Base-by-base conservation (phyloP, 2,329 filamentous ascomycete genomes). In the Xylariaceae sp. region DNA sequence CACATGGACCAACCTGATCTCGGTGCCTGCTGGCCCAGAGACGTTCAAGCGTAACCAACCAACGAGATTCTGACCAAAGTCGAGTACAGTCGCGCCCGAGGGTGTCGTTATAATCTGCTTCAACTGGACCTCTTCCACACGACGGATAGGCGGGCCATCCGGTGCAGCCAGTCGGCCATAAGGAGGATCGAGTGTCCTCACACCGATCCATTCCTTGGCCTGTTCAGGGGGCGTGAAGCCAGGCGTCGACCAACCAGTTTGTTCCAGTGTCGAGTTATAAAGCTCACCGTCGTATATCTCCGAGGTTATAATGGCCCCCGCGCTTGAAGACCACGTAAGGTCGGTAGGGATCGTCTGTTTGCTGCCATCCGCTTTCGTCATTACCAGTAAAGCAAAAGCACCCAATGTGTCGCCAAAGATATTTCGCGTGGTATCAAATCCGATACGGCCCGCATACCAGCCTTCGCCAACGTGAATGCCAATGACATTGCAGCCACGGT, bases 51-150 rank as follows among this genome's bases (percentile, higher is more conserved):
- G 52, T 3, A 70, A 45, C 50, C 62, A 63, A 2, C 70, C 69
- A 1, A 69, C 69, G 2, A 72, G 48, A 39, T 72, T 72, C 44
- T 72, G 68, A 1, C 70, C 69, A 39, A 72, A 72, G 43, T 73
- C 69, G 5, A 78, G 42, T 1, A 77, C 56, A 0, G 59, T 67
- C 47, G 72, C 72, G 4, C 70, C 69, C 3, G 53, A 54, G 2
- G 56, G 56, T 12, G 55, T 61, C 0, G 36, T 56, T 13, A 63
- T 51, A 23, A 63, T 21, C 2, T 50, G 18, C 15, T 52, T 31
- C 6, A 55, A 33, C 21, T 54, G 32, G n/a, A 60, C 36, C 3
- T 50, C 45, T 39, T 60, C 50, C 3, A 52, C 41, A 15, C 53
- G 50, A 11, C 54, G 50, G 16, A 63, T 59, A 3, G 60, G 60